A percentile compares a stretch with the other conserved stretches of the same genome.
Conservation (phyloP, 202 grass and related monocot species). For the Cymbopogon flexuosus region DNA sequence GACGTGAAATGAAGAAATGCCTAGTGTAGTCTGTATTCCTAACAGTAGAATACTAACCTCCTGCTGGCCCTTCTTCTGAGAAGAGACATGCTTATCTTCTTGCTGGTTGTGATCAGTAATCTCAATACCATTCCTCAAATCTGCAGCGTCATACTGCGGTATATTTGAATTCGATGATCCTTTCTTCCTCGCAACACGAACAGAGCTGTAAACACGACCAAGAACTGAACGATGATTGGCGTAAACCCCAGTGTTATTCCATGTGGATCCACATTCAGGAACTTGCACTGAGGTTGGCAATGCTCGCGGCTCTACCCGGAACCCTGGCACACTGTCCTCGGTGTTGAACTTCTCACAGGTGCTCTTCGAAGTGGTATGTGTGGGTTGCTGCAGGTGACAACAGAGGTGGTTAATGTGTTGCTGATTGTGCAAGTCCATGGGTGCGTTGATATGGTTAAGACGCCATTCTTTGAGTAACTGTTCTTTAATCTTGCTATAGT, state of each 20-base stretch:
- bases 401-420: constrained; percentile 12
- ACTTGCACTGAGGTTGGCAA: constrained; percentile 29
- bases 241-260: constrained; percentile 30
- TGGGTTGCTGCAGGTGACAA: constrained; percentile 33
- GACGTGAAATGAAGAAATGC: not conserved
- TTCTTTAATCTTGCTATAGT: not conserved
- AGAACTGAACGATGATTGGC: constrained; percentile 16
- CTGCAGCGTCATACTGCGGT: constrained; percentile 29
- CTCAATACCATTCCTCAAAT: constrained; percentile 33
- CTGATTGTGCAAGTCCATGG: not conserved
- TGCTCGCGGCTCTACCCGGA: constrained; percentile 34
- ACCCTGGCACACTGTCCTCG: constrained; percentile 51
- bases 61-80: constrained; percentile 50
- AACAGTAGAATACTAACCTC: constrained; percentile 36
- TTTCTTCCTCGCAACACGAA: constrained; percentile 47
- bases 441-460: not conserved
- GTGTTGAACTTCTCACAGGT: constrained; percentile 39
- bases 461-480: not conserved
- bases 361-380: constrained; percentile 51
- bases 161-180: constrained; percentile 40
- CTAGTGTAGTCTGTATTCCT: not conserved
- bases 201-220: constrained; percentile 46
- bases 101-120: constrained; percentile 34
- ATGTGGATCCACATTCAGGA: constrained; percentile 26
- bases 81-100: constrained; percentile 33